These are phyloP conservation scores for Suillus alpinus DNA, from an alignment of 768 basidiomycete genomes.

Conservation along the genomic window DNA sequence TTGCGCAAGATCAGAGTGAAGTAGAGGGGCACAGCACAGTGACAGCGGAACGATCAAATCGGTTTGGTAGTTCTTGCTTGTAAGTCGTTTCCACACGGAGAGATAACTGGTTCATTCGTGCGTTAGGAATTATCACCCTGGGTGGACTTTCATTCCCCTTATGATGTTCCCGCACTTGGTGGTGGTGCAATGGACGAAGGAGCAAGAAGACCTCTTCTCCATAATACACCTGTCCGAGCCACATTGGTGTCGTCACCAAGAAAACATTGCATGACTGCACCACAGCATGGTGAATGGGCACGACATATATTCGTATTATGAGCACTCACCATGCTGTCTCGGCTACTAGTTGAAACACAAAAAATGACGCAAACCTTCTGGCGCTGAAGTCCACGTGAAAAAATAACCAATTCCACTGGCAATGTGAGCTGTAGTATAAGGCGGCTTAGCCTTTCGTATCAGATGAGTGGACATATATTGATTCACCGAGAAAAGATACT, in stretches of 20 bases:
- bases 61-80: neutral
- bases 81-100: neutral
- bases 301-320: neutral
- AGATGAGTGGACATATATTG: neutral
- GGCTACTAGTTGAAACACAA: neutral
- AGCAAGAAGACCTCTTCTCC: neutral
- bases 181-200: neutral
- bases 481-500: neutral
- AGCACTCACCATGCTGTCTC: neutral
- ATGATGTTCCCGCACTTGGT: neutral
- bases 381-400: no score
- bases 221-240: neutral
- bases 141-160: no score
- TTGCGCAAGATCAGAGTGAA: neutral
- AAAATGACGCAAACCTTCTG: neutral
- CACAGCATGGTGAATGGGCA: neutral
- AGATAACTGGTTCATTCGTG: neutral
- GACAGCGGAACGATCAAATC: neutral
- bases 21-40: neutral
- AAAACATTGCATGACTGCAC: neutral
- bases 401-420: neutral
- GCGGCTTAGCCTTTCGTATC: neutral
- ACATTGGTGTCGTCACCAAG: neutral
- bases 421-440: neutral
- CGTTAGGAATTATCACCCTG: no score